phyloP scores from a whole-genome alignment of 2,329 filamentous ascomycete species.

The Sphaerulina musiva region DNA sequence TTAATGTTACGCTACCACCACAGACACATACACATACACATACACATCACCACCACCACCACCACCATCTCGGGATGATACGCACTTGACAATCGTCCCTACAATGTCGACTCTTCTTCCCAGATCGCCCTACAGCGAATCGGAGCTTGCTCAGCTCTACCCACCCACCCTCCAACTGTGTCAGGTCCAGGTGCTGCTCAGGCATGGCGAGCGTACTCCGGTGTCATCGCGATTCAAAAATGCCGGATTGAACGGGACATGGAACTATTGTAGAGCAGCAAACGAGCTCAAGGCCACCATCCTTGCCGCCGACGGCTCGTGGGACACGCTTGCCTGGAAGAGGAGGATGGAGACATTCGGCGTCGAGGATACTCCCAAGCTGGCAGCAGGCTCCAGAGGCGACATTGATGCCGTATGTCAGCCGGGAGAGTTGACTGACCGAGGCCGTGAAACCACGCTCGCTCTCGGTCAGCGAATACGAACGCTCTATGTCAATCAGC shows the following conservation, averaged over 20 bases:
- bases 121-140: constrained; percentile 67
- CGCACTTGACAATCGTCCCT: constrained; percentile 1
- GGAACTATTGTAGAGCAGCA: constrained; percentile 84
- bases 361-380: constrained; percentile 55
- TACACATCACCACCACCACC: neutral
- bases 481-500: constrained; percentile 46
- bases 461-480: constrained; percentile 44
- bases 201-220: constrained; percentile 62
- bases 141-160: constrained; percentile 76
- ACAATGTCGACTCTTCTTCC: constrained; percentile 73
- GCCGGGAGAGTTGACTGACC: constrained; percentile 47
- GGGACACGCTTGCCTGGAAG: constrained; percentile 56
- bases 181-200: constrained; percentile 72
- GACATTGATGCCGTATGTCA: constrained; percentile 78
- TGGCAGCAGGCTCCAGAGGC: constrained; percentile 61
- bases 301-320: constrained; percentile 49
- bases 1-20: too few species aligned
- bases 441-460: constrained; percentile 45
- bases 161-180: constrained; percentile 73
- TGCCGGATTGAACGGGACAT: constrained; percentile 47
- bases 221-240: constrained; percentile 85
- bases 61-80: constrained; percentile 5
- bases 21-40: too few species aligned
- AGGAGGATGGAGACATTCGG: constrained; percentile 75
- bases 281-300: constrained; percentile 61